These are phyloP conservation scores for Pyronema domesticum DNA, from an alignment of 495 filamentous ascomycete genomes.

Conservation along the genomic window DNA sequence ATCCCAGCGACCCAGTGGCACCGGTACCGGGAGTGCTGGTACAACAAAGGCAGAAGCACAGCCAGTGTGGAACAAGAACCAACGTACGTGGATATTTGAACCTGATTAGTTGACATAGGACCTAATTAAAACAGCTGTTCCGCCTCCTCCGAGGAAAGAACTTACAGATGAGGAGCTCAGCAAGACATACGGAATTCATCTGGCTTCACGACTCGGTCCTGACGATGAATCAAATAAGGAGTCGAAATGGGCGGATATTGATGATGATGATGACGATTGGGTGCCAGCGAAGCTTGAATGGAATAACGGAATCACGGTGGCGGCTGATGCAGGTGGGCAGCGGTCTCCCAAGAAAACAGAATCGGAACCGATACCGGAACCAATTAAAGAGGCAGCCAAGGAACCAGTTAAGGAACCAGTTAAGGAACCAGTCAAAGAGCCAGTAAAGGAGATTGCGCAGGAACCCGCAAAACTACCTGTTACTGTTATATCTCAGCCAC, in stretches of 20 bases:
- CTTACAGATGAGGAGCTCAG: conserved; percentile 95
- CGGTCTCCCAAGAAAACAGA: conserved; percentile 23
- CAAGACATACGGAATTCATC: conserved; percentile 86
- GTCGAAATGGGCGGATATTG: conserved; percentile 94
- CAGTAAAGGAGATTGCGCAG: neutral
- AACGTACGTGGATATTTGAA: conserved; percentile 45
- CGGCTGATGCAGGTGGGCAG: conserved; percentile 27
- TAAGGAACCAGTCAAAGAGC: neutral
- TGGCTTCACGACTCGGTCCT: conserved; percentile 75
- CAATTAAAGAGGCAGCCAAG: conserved; percentile 19
- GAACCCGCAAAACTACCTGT: neutral
- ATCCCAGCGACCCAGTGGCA: conserved; percentile 28
- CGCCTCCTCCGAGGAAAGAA: conserved; percentile 66
- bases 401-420: neutral
- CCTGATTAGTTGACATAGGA: conserved; percentile 18
- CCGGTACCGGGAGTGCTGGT: conserved; percentile 31
- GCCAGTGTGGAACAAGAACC: conserved; percentile 92
- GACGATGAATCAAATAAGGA: conserved; percentile 65
- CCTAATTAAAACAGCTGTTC: conserved; percentile 34
- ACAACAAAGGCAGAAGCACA: conserved; percentile 38
- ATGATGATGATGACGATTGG: conserved; percentile 98
- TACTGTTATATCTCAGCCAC: neutral
- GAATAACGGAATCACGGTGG: conserved; percentile 88
- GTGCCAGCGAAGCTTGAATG: conserved; percentile 89
- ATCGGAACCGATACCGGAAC: neutral